Conservation (phyloP, 768 basidiomycete genomes). For the Fistulinella prunicolor region DNA sequence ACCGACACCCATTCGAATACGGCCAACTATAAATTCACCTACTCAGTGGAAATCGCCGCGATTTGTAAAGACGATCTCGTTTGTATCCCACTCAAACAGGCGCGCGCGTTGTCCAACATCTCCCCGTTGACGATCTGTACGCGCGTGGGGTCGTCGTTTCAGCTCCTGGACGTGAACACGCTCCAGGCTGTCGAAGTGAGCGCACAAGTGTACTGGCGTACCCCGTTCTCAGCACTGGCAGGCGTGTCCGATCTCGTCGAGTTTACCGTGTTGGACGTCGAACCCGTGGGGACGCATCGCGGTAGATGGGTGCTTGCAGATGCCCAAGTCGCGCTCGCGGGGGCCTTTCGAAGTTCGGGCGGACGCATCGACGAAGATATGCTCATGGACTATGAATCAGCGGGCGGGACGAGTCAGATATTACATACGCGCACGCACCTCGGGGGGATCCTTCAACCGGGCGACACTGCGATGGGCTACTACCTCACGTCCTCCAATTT, state of each 20-base stretch:
- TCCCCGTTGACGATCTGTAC: conserved; percentile 82
- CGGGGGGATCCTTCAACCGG: conserved; percentile 89
- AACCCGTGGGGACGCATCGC: conserved; percentile 64
- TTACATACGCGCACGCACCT: conserved; percentile 97
- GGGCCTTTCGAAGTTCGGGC: conserved; percentile 64
- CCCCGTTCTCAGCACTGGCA: conserved; percentile 83
- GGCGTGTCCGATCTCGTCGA: conserved; percentile 83
- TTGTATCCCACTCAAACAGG: conserved; percentile 80
- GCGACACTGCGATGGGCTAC: conserved; percentile 91
- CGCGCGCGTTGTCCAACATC: conserved; percentile 84
- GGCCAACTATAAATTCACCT: conserved; percentile 96
- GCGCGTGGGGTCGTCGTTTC: conserved; percentile 88
- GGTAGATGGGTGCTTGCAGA: conserved; percentile 85
- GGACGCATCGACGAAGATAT: conserved; percentile 43
- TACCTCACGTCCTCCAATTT: conserved; percentile 86
- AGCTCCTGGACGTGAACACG: conserved; percentile 86
- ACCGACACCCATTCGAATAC: conserved; percentile 89
- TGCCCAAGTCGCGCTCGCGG: conserved; percentile 85
- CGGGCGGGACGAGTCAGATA: conserved; percentile 67
- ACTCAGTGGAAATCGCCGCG: conserved; percentile 95
- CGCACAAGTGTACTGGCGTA: conserved; percentile 83
- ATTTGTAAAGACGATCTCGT: conserved; percentile 98
- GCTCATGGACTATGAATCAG: conserved; percentile 61
- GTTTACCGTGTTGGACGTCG: conserved; percentile 93
- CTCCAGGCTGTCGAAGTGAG: conserved; percentile 81